Evolutionary conservation across 2,329 filamentous ascomycete genomes (phyloP).

Genomic region (Lasiodiplodia citricola): DNA sequence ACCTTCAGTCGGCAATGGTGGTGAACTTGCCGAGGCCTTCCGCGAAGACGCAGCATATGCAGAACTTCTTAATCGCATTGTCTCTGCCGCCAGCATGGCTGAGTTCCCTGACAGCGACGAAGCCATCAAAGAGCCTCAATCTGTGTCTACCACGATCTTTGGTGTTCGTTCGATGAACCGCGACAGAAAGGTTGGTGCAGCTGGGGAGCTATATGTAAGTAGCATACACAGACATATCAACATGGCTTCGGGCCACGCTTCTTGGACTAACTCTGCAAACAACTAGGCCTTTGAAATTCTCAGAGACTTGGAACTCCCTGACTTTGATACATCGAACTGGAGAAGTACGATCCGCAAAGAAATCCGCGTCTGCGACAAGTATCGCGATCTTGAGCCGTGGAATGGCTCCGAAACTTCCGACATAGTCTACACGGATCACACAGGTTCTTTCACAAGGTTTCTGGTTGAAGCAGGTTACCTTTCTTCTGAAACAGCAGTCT

Average conservation of each 20-base stretch:
- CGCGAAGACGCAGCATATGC: no score
- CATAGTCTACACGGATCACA: slow-evolving; percentile 51
- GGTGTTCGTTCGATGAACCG: neutral
- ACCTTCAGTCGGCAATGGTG: no score
- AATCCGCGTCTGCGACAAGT: slow-evolving; percentile 48
- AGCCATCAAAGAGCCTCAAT: neutral
- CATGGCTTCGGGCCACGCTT: no score
- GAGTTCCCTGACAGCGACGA: neutral
- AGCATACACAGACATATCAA: neutral
- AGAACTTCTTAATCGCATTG: no score
- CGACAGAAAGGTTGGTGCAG: neutral
- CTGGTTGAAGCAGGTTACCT: no score
- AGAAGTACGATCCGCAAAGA: slow-evolving; percentile 54
- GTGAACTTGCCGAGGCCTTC: no score
- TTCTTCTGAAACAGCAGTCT: no score
- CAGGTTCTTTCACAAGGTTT: no score
- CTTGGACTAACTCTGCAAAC: neutral
- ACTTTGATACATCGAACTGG: slow-evolving; percentile 53
- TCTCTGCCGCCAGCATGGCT: no score
- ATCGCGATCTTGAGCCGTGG: slow-evolving; percentile 50
- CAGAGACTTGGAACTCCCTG: slow-evolving; percentile 37
- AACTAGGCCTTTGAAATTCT: slow-evolving; percentile 52
- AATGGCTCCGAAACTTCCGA: slow-evolving; percentile 53
- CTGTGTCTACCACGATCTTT: neutral
- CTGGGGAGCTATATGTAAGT: neutral